Conservation (phyloP, 495 filamentous ascomycete genomes). For the Aspergillus haitiensis region DNA sequence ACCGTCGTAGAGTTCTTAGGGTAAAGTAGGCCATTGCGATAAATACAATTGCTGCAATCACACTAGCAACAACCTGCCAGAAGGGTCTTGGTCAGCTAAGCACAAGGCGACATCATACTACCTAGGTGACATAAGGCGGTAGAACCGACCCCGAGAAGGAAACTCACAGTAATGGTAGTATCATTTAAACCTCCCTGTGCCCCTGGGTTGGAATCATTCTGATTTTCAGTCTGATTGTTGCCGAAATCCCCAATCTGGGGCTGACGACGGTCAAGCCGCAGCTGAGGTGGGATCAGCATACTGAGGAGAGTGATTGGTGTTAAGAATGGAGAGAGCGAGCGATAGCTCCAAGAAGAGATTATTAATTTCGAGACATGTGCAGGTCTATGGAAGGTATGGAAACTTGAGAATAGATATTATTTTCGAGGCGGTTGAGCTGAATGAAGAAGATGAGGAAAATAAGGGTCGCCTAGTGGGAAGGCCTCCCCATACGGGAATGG, state of each 20-base stretch:
- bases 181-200: slow-evolving; percentile 9
- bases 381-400: slow-evolving; percentile 6
- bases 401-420: background rate
- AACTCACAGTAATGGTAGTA: slow-evolving; percentile 28
- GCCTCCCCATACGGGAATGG: slow-evolving; percentile 15
- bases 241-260: background rate
- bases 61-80: slow-evolving; percentile 33
- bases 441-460: background rate
- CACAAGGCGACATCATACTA: background rate
- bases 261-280: slow-evolving; percentile 24
- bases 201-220: background rate
- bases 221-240: background rate
- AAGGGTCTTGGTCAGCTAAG: background rate
- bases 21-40: slow-evolving; percentile 46
- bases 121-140: background rate
- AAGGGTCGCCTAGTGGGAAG: slow-evolving; percentile 6
- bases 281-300: slow-evolving; percentile 26
- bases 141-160: background rate
- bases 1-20: slow-evolving; percentile 49
- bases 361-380: slow-evolving; percentile 19
- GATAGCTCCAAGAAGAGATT: slow-evolving; percentile 15
- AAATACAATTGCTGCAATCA: slow-evolving; percentile 42
- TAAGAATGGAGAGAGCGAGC: slow-evolving; percentile 2
- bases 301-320: slow-evolving; percentile 15
- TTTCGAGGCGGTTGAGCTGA: background rate